These are phyloP conservation scores for Colletotrichum tropicicola DNA, from an alignment of 2,329 filamentous ascomycete genomes.

Conservation along the genomic window DNA sequence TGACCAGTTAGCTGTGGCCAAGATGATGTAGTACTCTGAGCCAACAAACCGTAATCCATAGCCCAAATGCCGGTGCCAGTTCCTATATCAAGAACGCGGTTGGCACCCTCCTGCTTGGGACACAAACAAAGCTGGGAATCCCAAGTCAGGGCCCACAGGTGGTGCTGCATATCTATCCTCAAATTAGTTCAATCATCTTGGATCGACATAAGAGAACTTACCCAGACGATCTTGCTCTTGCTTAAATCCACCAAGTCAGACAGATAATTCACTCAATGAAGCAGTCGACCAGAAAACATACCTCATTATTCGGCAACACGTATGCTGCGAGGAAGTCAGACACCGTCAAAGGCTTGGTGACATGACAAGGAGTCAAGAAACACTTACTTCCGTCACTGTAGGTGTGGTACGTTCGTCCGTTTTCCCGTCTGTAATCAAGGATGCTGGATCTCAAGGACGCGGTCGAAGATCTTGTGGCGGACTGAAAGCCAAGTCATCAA, in stretches of 20 bases:
- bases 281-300: too few relatives aligned
- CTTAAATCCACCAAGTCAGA: conserved; percentile 4
- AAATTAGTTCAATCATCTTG: background rate
- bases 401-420: conserved; percentile 25
- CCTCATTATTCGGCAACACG: conserved; percentile 37
- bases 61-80: conserved; percentile 29
- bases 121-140: conserved; percentile 38
- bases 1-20: background rate
- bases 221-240: conserved; percentile 37
- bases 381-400: conserved; percentile 36
- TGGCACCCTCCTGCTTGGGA: conserved; percentile 34
- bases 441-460: conserved; percentile 25
- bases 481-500: too few relatives aligned
- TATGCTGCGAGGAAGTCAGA: conserved; percentile 31
- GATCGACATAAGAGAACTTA: background rate
- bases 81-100: conserved; percentile 31
- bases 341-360: too few relatives aligned
- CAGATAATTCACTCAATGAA: too few relatives aligned
- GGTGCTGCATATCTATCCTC: conserved; percentile 45
- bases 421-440: conserved; percentile 13
- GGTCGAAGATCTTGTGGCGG: background rate
- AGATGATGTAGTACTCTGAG: too few relatives aligned
- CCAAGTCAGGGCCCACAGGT: conserved; percentile 42
- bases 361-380: background rate
- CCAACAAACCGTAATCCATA: conserved; percentile 25